A percentile compares a stretch with the other conserved stretches of the same genome.
Evolutionary conservation across 2,329 filamentous ascomycete genomes (phyloP).

Genomic region (Beauveria australis): DNA sequence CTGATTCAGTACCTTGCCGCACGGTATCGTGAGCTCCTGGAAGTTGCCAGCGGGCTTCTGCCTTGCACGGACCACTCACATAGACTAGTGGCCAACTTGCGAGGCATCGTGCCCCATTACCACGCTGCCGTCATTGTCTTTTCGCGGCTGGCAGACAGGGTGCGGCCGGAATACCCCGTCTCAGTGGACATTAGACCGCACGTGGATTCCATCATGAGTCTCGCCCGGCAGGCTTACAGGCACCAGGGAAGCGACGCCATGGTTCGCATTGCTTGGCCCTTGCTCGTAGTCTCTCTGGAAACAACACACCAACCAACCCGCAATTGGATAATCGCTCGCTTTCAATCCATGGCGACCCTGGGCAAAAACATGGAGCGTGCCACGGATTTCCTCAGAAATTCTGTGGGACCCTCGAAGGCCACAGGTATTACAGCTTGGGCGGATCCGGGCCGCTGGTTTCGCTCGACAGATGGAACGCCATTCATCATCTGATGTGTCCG

Average conservation of each 20-base stretch:
- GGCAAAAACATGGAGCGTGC: conserved; percentile 25
- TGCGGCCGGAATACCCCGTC: neutral
- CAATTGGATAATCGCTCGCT: conserved; percentile 25
- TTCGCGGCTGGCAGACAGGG: conserved; percentile 5
- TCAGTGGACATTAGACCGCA: neutral
- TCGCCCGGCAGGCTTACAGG: conserved; percentile 24
- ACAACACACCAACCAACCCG: conserved; percentile 24
- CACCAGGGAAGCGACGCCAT: conserved; percentile 25
- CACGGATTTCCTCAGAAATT: conserved; percentile 17
- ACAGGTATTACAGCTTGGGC: neutral
- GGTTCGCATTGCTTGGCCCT: conserved; percentile 24
- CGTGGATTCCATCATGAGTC: conserved; percentile 19
- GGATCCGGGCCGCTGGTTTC: neutral
- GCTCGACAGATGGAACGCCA: neutral
- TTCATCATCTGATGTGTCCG: neutral
- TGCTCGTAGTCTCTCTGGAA: conserved; percentile 27
- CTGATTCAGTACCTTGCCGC: conserved; percentile 17
- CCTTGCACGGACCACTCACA: conserved; percentile 19
- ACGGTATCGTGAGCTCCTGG: conserved; percentile 19
- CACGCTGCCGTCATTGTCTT: conserved; percentile 25
- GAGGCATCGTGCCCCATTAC: conserved; percentile 26
- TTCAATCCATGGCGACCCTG: conserved; percentile 20
- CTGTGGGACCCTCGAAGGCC: neutral
- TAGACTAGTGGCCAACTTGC: conserved; percentile 26
- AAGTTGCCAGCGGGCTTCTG: conserved; percentile 19